Conservation (phyloP, 2,329 filamentous ascomycete species). For the Phaeosphaeriaceae sp. region DNA sequence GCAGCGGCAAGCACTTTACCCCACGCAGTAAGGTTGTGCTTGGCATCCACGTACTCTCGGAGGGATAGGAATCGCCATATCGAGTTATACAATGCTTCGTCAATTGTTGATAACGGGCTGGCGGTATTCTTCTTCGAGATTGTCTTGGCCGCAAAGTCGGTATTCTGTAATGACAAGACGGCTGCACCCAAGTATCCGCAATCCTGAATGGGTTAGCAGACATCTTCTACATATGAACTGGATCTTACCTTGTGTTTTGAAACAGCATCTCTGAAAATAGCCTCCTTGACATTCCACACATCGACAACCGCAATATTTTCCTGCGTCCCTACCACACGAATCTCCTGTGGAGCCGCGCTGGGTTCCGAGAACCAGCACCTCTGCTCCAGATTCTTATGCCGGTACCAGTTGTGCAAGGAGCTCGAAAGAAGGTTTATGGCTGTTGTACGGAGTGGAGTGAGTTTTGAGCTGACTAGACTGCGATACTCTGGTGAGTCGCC, state of each 20-base stretch:
- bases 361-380: constrained; percentile 76
- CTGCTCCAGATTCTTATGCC: constrained; percentile 77
- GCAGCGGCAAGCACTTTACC: constrained; percentile 76
- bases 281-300: constrained; percentile 77
- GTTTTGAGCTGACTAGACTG: constrained; percentile 74
- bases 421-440: constrained; percentile 80
- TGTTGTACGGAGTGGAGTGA: constrained; percentile 77
- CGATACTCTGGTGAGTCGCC: constrained; percentile 81
- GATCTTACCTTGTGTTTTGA: constrained; percentile 30
- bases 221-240: neutral
- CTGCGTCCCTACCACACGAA: constrained; percentile 64
- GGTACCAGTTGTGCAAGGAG: constrained; percentile 81
- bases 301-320: constrained; percentile 62
- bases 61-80: constrained; percentile 91
- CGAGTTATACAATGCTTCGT: constrained; percentile 76
- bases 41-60: constrained; percentile 80
- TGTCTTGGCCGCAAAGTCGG: constrained; percentile 73
- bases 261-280: constrained; percentile 56
- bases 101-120: constrained; percentile 63
- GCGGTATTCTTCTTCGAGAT: constrained; percentile 62
- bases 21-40: constrained; percentile 83
- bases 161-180: constrained; percentile 68
- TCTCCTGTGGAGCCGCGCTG: constrained; percentile 51
- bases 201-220: constrained; percentile 25
- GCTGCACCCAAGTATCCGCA: constrained; percentile 56